These are phyloP conservation scores for Dictyophora rubrovolvata DNA, from an alignment of 768 basidiomycete species.

Conservation along the genomic window DNA sequence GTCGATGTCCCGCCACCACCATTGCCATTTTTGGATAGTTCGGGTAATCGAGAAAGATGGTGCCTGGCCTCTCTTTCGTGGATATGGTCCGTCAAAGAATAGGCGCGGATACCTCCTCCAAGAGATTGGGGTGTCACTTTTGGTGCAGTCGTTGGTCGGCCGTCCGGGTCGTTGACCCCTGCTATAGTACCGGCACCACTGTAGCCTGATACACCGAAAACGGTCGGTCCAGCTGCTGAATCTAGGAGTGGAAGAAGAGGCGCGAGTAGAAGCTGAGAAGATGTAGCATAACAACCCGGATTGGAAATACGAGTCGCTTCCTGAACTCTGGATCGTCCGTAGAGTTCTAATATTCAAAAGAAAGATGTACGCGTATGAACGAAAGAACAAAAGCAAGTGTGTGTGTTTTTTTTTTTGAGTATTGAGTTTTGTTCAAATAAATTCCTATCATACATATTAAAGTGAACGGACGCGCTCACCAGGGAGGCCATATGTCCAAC, in stretches of 20 bases:
- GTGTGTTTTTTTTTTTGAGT: slow-evolving; percentile 28
- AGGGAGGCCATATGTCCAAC: slow-evolving; percentile 97
- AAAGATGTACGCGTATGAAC: slow-evolving; percentile 13
- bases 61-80: slow-evolving; percentile 92
- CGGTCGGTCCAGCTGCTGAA: slow-evolving; percentile 47
- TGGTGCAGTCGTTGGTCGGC: slow-evolving; percentile 63
- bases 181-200: slow-evolving; percentile 89
- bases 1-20: not conserved
- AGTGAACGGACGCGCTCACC: slow-evolving; percentile 52
- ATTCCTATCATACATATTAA: slow-evolving; percentile 16
- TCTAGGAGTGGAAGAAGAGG: slow-evolving; percentile 72
- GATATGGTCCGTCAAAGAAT: slow-evolving; percentile 92
- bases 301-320: slow-evolving; percentile 83
- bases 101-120: slow-evolving; percentile 67
- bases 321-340: slow-evolving; percentile 61
- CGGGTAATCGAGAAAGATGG: slow-evolving; percentile 57
- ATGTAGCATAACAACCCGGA: slow-evolving; percentile 96
- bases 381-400: no score
- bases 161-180: slow-evolving; percentile 50
- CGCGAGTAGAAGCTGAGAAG: slow-evolving; percentile 82
- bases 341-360: slow-evolving; percentile 55
- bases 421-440: slow-evolving; percentile 22
- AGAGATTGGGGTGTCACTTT: slow-evolving; percentile 77
- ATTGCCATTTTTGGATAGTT: slow-evolving; percentile 16
- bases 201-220: slow-evolving; percentile 91